A percentile compares a stretch with the other conserved stretches of the same genome.
phyloP scores from a whole-genome alignment of 139 green algal genomes.

The Gonium pectorale region DNA sequence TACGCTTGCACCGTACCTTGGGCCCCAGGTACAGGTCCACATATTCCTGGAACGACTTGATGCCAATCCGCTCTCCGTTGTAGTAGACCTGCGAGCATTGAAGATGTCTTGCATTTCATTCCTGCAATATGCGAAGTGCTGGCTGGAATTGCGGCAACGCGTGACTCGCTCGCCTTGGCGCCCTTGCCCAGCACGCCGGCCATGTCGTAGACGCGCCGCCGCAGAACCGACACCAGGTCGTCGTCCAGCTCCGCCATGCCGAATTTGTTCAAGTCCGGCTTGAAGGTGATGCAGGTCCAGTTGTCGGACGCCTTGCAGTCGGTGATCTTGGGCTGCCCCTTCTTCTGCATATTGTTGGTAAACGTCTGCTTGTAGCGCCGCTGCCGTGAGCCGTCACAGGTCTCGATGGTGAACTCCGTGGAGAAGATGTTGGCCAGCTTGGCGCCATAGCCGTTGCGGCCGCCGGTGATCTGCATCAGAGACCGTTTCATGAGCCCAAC shows the following conservation, averaged over 20 bases:
- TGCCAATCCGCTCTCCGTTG: constrained; percentile 84
- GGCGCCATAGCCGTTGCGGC: constrained; percentile 97
- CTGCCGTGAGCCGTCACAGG: constrained; percentile 88
- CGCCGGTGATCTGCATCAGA: constrained; percentile 94
- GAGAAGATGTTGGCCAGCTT: constrained; percentile 99
- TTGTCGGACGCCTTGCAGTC: constrained; percentile 92
- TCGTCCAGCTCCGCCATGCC: constrained; percentile 90
- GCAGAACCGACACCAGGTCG: constrained; percentile 92
- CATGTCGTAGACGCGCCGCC: constrained; percentile 96
- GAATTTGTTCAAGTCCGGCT: constrained; percentile 97
- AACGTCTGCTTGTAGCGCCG: constrained; percentile 92
- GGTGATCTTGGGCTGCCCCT: constrained; percentile 46
- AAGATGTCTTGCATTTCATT: too few species aligned
- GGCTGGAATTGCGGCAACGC: not conserved
- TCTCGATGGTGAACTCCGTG: constrained; percentile 97
- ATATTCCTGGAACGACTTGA: constrained; percentile 97
- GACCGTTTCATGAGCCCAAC: too few species aligned
- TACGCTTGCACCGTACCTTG: constrained; percentile 63
- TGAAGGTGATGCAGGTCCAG: constrained; percentile 97
- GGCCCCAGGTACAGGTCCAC: constrained; percentile 93
- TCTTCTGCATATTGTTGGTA: constrained; percentile 83
- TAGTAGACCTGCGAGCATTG: constrained; percentile 82
- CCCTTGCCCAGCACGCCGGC: constrained; percentile 93
- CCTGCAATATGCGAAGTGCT: too few species aligned
- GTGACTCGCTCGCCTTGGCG: constrained; percentile 79